Percentiles rank a stretch among this genome's conserved stretches.
phyloP scores from a whole-genome alignment of 306 rosid species.

The Oemleria cerasiformis region DNA sequence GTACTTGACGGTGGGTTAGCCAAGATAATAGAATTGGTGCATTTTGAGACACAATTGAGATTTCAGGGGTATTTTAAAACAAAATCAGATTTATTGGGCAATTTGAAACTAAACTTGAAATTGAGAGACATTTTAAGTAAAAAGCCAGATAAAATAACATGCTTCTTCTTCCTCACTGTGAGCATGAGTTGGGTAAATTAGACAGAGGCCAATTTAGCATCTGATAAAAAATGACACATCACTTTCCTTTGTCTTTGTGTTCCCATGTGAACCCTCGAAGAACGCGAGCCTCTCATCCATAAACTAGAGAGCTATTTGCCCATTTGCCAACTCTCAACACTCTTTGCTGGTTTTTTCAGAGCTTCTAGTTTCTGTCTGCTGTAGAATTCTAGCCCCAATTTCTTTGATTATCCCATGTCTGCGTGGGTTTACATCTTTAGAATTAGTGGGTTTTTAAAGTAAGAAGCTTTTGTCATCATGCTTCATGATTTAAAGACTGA shows the following conservation, averaged over 20 bases:
- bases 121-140: too few species aligned
- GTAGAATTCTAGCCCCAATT: not conserved
- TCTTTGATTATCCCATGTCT: constrained; percentile 12
- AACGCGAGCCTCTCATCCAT: constrained; percentile 46
- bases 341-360: constrained; percentile 11
- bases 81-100: too few species aligned
- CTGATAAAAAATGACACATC: constrained; percentile 30
- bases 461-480: constrained; percentile 37
- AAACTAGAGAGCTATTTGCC: constrained; percentile 39
- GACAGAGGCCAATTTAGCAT: constrained; percentile 12
- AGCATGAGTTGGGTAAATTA: not conserved
- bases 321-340: constrained; percentile 25
- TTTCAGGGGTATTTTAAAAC: too few species aligned
- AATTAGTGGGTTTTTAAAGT: constrained; percentile 40
- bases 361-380: constrained; percentile 29
- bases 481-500: constrained; percentile 47
- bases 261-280: constrained; percentile 80
- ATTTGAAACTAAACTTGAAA: too few species aligned
- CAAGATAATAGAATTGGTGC: too few species aligned
- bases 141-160: not conserved
- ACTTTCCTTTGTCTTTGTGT: constrained; percentile 38
- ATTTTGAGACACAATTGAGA: too few species aligned
- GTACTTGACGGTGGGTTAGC: too few species aligned
- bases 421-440: constrained; percentile 6
- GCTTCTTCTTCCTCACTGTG: not conserved